Evolutionary conservation across 106 monocot species (phyloP), one percentile per base, ranked within the genome.

Genomic region (Acorus calamus): DNA sequence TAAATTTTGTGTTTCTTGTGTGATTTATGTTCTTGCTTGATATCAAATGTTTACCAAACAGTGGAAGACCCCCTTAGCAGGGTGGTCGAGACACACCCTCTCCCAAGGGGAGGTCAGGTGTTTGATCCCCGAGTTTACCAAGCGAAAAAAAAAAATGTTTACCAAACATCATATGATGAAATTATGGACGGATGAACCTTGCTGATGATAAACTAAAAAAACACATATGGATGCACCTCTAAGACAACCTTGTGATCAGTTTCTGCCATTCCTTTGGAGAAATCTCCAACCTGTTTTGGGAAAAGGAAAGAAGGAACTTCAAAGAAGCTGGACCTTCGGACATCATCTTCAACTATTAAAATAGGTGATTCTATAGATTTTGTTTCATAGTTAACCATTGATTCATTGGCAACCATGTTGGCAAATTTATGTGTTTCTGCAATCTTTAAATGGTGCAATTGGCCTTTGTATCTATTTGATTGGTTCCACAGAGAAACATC

Each of bases 161-260:
- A 28, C 28, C 28, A 28, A 28, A 28, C 28, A 28, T 1, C 28
- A 28, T 28, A 28, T 28, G 28, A 28, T 28, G 28, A 28, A 28
- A 28, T 28, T 28, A 28, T 28, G 0, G 28, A 28, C 28, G 28
- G 28, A 28, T 0, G 28, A 28, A 28, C 28, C 28, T 28, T 28
- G 28, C 28, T 28, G 28, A 28, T 28, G 1, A 28, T 14, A 56
- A 47, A 56, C 44, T 13, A 54, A 67, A 44, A 57, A 49, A 43
- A 28, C 8, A 45, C 43, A 59, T 49, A 54, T 9, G 55, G 53
- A 56, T 11, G 13, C 46, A 92, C 92, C 88, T 93, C 76, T 45
- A 80, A 88, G 44, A 71, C 55, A 63, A 93, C 88, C 66, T 72
- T 88, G 48, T 77, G 82, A 70, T 93, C 88, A 58, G 92, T 85